Percentiles rank a stretch among this genome's conserved stretches.
These are phyloP conservation scores for Posidonia australis DNA, from an alignment of 106 monocot species.

Conservation along the genomic window DNA sequence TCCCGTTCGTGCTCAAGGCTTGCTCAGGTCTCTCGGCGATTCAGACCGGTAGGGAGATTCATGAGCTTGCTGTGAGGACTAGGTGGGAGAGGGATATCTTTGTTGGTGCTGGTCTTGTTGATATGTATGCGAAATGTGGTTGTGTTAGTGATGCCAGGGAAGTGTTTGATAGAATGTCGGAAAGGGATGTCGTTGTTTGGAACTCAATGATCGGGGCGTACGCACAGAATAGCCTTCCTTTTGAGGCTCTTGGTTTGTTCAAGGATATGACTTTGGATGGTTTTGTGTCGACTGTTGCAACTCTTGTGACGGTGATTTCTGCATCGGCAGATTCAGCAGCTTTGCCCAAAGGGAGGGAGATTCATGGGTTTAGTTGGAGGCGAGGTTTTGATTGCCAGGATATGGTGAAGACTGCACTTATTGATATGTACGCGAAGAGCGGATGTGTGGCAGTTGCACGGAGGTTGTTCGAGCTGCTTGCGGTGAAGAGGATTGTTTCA, in stretches of 20 bases:
- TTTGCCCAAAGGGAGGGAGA: constrained; percentile 48
- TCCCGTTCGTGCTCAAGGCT: constrained; percentile 79
- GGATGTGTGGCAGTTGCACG: constrained; percentile 49
- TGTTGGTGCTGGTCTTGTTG: constrained; percentile 60
- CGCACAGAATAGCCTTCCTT: constrained; percentile 41
- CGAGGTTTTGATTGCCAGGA: constrained; percentile 33
- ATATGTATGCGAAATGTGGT: constrained; percentile 77
- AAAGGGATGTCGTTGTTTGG: constrained; percentile 60
- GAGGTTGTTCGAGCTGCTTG: constrained; percentile 40
- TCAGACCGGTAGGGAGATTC: constrained; percentile 31
- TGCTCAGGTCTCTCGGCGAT: constrained; percentile 45
- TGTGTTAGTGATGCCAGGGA: constrained; percentile 32
- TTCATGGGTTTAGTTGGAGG: constrained; percentile 51
- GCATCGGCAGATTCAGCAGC: constrained; percentile 49
- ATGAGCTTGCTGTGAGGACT: constrained; percentile 23
- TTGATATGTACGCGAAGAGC: constrained; percentile 89
- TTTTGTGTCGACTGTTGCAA: constrained; percentile 46
- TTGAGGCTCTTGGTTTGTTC: constrained; percentile 45
- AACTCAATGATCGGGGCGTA: constrained; percentile 80
- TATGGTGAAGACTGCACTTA: constrained; percentile 55
- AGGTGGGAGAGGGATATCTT: constrained; percentile 44
- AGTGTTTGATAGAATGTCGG: constrained; percentile 42
- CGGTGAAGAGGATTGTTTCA: constrained; percentile 41
- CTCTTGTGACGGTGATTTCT: constrained; percentile 50
- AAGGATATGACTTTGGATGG: constrained; percentile 32